Evolutionary conservation across 495 filamentous ascomycete species (phyloP).

Genomic region (Xylaria castorea): DNA sequence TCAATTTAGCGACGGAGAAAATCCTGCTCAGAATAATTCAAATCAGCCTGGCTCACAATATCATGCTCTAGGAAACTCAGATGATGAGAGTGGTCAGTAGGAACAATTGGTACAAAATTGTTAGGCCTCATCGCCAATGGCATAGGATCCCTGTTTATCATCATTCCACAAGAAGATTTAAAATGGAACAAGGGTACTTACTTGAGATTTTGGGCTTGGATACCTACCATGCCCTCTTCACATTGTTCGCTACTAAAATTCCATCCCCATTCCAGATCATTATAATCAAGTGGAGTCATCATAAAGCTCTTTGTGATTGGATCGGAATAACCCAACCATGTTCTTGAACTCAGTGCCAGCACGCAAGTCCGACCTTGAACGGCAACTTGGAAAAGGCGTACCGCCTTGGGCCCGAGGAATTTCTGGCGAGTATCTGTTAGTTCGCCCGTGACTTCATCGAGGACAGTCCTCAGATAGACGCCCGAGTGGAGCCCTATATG

Average conservation of each 20-base stretch:
- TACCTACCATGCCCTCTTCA: constrained; percentile 92
- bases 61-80: background rate
- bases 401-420: constrained; percentile 88
- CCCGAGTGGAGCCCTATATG: constrained; percentile 96
- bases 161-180: constrained; percentile 58
- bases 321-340: constrained; percentile 93
- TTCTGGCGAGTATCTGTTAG: constrained; percentile 92
- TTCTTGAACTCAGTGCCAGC: constrained; percentile 84
- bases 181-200: constrained; percentile 57
- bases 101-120: constrained; percentile 60
- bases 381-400: constrained; percentile 84
- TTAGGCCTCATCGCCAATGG: constrained; percentile 55
- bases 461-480: constrained; percentile 89
- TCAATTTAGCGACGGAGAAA: constrained; percentile 85
- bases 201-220: constrained; percentile 88
- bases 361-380: constrained; percentile 87
- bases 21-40: constrained; percentile 81
- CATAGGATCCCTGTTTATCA: constrained; percentile 66
- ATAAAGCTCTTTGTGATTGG: constrained; percentile 82
- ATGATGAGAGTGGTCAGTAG: constrained; percentile 50
- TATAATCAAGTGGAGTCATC: constrained; percentile 88
- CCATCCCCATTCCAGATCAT: constrained; percentile 90
- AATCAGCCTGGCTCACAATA: constrained; percentile 48
- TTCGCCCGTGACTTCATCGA: constrained; percentile 94
- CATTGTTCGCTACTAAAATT: constrained; percentile 95